Evolutionary conservation across 768 basidiomycete genomes (phyloP).

Genomic region (Lentinula sp.): DNA sequence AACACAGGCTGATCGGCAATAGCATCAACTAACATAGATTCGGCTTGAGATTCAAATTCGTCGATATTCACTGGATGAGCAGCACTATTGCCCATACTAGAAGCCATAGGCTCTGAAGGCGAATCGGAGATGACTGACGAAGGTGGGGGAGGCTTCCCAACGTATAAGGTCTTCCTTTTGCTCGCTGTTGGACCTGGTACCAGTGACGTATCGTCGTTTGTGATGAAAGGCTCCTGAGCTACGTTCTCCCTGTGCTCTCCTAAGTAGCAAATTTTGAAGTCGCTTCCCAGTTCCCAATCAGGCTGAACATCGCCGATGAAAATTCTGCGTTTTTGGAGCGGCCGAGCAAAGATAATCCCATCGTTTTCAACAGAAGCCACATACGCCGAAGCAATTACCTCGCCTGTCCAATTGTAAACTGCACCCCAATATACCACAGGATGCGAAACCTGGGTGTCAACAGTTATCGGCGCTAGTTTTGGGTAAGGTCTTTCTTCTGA

Average conservation of each 20-base stretch:
- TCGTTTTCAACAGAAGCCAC: conserved; percentile 15
- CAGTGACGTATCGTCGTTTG: not conserved
- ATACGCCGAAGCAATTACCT: conserved; percentile 20
- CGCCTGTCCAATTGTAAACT: conserved; percentile 22
- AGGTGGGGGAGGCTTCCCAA: not conserved
- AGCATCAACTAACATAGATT: not conserved
- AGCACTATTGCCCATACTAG: not conserved
- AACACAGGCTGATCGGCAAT: not conserved
- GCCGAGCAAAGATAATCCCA: conserved; percentile 15
- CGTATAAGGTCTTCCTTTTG: not conserved
- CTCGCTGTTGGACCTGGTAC: not conserved
- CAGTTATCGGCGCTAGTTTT: not conserved
- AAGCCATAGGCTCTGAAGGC: not conserved
- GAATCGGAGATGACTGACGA: not conserved
- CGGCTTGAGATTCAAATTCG: not conserved
- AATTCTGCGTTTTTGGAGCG: conserved; percentile 11
- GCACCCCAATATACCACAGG: conserved; percentile 23
- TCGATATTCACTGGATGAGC: not conserved
- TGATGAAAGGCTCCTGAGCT: too few species aligned
- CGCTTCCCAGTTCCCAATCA: conserved; percentile 20
- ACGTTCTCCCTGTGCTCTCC: not conserved
- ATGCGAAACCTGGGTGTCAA: conserved; percentile 3
- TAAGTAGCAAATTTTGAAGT: not conserved
- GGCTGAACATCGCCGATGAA: conserved; percentile 25
- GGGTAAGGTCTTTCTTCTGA: not conserved